Conservation (phyloP, 1,284 basidiomycete genomes). For the Cutaneotrichosporon arboriforme region DNA sequence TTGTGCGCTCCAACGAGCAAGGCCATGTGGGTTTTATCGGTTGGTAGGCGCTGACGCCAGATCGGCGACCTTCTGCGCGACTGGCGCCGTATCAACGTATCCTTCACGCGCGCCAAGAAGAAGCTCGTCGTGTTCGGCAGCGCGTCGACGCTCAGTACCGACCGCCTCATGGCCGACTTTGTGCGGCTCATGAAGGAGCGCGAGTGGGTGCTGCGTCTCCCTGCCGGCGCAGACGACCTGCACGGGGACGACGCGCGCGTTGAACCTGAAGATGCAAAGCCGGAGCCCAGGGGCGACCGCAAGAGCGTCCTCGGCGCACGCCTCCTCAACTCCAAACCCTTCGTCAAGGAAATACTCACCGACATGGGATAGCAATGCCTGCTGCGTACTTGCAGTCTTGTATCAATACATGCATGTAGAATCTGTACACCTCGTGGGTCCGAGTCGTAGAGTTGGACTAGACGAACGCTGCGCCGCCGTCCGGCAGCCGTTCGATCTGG, state of each 20-base stretch:
- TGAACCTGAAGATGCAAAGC: neutral
- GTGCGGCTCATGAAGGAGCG: constrained; percentile 64
- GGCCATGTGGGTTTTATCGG: constrained; percentile 57
- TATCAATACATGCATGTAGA: constrained; percentile 18
- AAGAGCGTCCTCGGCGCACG: constrained; percentile 4
- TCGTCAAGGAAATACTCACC: constrained; percentile 25
- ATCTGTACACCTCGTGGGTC: neutral
- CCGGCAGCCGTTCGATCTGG: constrained; percentile 86
- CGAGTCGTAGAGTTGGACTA: constrained; percentile 6
- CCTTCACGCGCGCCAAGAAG: constrained; percentile 83
- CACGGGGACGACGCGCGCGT: constrained; percentile 13
- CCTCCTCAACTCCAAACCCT: constrained; percentile 10
- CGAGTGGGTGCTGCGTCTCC: constrained; percentile 64
- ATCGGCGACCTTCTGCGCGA: constrained; percentile 89
- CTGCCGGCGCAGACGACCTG: constrained; percentile 52
- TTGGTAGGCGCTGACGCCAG: constrained; percentile 46
- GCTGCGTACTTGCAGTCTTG: neutral
- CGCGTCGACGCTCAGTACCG: constrained; percentile 60
- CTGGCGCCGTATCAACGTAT: constrained; percentile 93
- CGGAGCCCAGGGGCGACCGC: neutral
- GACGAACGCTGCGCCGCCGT: constrained; percentile 46
- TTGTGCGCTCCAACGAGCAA: constrained; percentile 77
- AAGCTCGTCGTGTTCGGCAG: constrained; percentile 90
- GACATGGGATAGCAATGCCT: neutral
- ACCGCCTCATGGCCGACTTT: constrained; percentile 62